Base-by-base conservation (phyloP, 352 stramenopile genomes). In the Pythium phragmitis region DNA sequence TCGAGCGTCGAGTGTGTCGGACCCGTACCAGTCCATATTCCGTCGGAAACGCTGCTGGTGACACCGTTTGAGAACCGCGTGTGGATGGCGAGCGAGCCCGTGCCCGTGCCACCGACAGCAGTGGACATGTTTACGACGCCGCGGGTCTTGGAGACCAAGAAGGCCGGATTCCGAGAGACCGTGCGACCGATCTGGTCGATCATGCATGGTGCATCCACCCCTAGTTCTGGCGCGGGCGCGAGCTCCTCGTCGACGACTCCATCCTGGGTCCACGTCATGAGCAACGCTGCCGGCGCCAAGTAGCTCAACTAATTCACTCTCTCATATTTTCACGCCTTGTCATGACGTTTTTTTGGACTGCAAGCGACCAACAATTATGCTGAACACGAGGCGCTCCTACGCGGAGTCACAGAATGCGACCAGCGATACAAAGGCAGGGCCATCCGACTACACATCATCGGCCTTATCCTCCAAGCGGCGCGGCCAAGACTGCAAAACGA, bases 191-290 rank as follows among this genome's bases (percentile, higher is more conserved):
- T 56, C 30, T 42, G 49, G 30, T 13, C 49, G 30, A 16, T 26
- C 13, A 26, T 56, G 12, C 33, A 42, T 23, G 30, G 23, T 16
- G 26, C 21, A 4, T 11, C 2, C 42, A 26, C 8, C 42, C 7
- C 14, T 21, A 48, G 14, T 21, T 8, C 42, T 5, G 19, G 7
- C 14, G 19, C 45, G 14, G 16, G 11, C 47, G 21, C 49, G 17
- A 16, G 0, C 1, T n/a, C n/a, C n/a, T n/a, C n/a, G n/a, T n/a
- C n/a, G n/a, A n/a, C n/a, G n/a, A 26, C 28, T 28, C 49, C 49
- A 2, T 23, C 33, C 28, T 56, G 49, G 49, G 49, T 56, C 49
- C 12, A 17, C 33, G 49, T 56, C 49, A 56, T 56, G 49, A 28
- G 33, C 28, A 30, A 56, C 28, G 49, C 43, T 16, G 16, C 49